phyloP scores from a whole-genome alignment of 768 basidiomycete species.

The Lactarius psammicola region DNA sequence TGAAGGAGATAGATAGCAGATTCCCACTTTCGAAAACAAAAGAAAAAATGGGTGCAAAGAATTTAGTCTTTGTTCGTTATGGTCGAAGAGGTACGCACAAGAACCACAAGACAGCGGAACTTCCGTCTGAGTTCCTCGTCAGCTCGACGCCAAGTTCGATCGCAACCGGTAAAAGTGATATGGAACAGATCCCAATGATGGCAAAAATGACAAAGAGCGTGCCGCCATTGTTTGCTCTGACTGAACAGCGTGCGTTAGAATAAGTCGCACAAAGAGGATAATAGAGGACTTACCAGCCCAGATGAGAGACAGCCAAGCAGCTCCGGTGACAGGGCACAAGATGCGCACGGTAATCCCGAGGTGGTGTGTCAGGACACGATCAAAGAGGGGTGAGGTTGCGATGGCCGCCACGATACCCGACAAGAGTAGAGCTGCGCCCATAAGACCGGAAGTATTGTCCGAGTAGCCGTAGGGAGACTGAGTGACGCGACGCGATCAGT shows the following conservation, averaged over 20 bases:
- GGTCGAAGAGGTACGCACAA: conserved; percentile 43
- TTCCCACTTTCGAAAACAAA: conserved; percentile 13
- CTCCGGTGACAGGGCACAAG: conserved; percentile 59
- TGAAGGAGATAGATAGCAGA: conserved; percentile 8
- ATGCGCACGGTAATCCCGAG: conserved; percentile 59
- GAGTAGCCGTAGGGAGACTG: conserved; percentile 76
- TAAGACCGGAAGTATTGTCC: conserved; percentile 58
- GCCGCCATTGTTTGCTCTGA: conserved; percentile 56
- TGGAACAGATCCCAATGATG: conserved; percentile 60
- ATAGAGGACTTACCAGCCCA: conserved; percentile 62
- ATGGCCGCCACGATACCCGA: conserved; percentile 69
- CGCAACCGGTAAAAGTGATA: conserved; percentile 72
- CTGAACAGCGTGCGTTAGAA: conserved; percentile 37
- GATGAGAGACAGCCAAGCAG: conserved; percentile 68
- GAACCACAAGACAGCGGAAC: conserved; percentile 76
- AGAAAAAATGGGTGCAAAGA: not conserved
- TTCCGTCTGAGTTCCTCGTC: conserved; percentile 75
- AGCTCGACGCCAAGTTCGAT: conserved; percentile 79
- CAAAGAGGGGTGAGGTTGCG: conserved; percentile 70
- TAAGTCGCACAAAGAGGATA: not conserved
- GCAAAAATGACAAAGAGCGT: conserved; percentile 66
- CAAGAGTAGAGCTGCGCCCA: conserved; percentile 68
- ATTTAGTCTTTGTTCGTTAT: not conserved
- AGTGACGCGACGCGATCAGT: not conserved
- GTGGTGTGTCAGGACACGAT: conserved; percentile 76